Evolutionary conservation across 2,329 filamentous ascomycete species (phyloP), one percentile per base, ranked within the genome.

Genomic region (Cladobotryum mycophilum): DNA sequence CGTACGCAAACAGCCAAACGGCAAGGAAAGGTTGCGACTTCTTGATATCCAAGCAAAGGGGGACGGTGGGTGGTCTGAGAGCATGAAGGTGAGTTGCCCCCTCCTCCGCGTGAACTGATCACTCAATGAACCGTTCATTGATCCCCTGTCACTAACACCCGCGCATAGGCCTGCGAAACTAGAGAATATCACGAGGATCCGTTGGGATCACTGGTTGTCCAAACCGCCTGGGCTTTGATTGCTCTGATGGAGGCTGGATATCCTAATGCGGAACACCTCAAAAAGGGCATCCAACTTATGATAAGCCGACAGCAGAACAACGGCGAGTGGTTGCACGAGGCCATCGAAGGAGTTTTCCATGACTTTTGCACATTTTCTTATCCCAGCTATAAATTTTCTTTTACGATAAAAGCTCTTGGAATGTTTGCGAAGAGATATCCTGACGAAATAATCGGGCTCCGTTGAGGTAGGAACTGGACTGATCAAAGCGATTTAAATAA

Each of bases 351-450:
- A 2, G 93, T 99, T 11, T 99, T 99, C 71, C 99, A 97, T 71
- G 96, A 96, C 75, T 93, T 85, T 62, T 97, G 92, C 76, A 97
- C 96, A 89, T 99, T 99, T 99, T 93, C 89, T 1, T 99, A 99
- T 64, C 92, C 92, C 41, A 99, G 99, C 75, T 99, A 99, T 76
- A 99, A 97, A 74, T 93, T 96, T 67, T 88, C 86, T 53, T 99
- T 96, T 70, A 85, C 92, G 1, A 87, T 97, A 65, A 95, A 95
- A 71, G 93, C 93, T 2, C 68, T 99, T 56, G 93, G 93, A 5
- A 86, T 96, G 82, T 99, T 89, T 75, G 82, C 86, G 4, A 79
- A 74, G 59, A 81, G 76, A 56, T 91, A 85, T 58, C 86, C 86
- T 0, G 76, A n/a, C n/a, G n/a, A n/a, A n/a, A n/a, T n/a, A n/a